Percentiles rank a stretch among this genome's conserved stretches.
phyloP scores from a whole-genome alignment of 805 yeast species.

The Wickerhamiella lipophila region DNA sequence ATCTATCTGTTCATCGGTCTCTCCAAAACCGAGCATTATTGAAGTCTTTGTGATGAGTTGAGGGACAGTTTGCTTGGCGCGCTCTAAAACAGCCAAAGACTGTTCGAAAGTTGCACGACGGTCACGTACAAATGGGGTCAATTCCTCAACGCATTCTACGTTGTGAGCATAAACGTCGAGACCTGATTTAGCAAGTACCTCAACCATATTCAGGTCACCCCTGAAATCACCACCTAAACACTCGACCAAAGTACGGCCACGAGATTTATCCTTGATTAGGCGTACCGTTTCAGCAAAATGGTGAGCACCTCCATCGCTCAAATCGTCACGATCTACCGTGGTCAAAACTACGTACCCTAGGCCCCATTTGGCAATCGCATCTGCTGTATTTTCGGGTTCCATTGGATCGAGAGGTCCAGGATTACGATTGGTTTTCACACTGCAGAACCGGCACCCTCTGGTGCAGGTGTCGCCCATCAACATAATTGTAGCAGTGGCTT shows the following conservation, averaged over 20 bases:
- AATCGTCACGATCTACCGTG: constrained; percentile 94
- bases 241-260: constrained; percentile 86
- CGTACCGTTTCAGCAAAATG: constrained; percentile 82
- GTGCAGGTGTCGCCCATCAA: constrained; percentile 97
- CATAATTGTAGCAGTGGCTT: constrained; percentile 97
- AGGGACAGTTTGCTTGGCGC: constrained; percentile 71
- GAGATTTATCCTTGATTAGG: constrained; percentile 64
- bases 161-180: constrained; percentile 96
- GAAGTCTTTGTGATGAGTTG: constrained; percentile 82
- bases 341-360: constrained; percentile 94
- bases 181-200: constrained; percentile 69
- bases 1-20: constrained; percentile 77
- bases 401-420: constrained; percentile 87
- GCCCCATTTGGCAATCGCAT: constrained; percentile 95
- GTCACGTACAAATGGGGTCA: constrained; percentile 92
- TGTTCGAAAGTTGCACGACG: constrained; percentile 93
- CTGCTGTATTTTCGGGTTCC: constrained; percentile 97
- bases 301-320: constrained; percentile 81
- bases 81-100: constrained; percentile 58
- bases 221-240: constrained; percentile 90
- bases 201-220: constrained; percentile 75
- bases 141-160: constrained; percentile 86
- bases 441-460: constrained; percentile 97
- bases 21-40: constrained; percentile 93
- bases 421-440: constrained; percentile 80